Percentiles rank a stretch among this genome's conserved stretches.
Conservation (phyloP, 176 grass and related monocot genomes). For the Rhynchospora pubera region DNA sequence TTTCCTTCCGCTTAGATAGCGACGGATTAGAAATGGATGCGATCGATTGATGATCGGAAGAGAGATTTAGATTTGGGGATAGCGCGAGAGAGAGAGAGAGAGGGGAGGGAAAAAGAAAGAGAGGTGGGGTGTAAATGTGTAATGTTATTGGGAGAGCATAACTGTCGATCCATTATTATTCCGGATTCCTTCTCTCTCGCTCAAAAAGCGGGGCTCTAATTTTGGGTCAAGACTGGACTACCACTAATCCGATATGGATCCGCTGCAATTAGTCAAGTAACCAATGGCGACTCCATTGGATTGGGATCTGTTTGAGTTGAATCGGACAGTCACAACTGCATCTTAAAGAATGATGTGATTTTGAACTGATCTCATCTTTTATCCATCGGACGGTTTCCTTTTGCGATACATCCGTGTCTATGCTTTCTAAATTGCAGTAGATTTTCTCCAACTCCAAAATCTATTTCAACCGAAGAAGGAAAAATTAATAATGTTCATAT, state of each 20-base stretch:
- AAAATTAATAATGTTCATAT: background rate
- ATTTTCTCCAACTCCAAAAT: background rate
- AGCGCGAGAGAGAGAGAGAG: background rate
- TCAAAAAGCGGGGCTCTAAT: background rate
- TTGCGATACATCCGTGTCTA: background rate
- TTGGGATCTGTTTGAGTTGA: background rate
- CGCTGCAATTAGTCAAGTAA: background rate
- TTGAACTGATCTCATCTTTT: background rate
- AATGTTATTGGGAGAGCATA: constrained; percentile 24
- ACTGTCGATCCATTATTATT: constrained; percentile 19
- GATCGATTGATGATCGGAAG: too few relatives aligned
- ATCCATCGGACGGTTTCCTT: background rate
- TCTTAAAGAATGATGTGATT: background rate
- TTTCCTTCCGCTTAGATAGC: background rate
- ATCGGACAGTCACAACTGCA: background rate
- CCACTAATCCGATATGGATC: background rate
- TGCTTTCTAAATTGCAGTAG: background rate
- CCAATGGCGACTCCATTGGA: background rate
- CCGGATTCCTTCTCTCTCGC: background rate
- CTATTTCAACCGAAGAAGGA: background rate
- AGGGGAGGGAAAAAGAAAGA: background rate
- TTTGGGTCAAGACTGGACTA: background rate
- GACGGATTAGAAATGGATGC: too few relatives aligned
- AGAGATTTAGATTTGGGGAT: background rate
- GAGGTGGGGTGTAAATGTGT: background rate